Evolutionary conservation across 306 rosid species (phyloP).

Genomic region (Cucurbita moschata): DNA sequence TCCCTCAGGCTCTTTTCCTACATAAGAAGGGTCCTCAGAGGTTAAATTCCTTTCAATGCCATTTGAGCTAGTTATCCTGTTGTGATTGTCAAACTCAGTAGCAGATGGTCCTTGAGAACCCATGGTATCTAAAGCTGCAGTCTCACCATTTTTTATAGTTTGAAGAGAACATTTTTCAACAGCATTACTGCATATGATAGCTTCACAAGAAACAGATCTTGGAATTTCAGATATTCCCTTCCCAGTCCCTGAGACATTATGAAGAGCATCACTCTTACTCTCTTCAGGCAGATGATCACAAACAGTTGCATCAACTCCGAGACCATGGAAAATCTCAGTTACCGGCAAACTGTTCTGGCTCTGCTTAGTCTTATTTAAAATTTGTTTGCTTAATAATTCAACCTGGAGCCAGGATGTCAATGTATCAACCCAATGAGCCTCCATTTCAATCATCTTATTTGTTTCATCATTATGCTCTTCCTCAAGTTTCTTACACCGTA

Average conservation of each 20-base stretch:
- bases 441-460: constrained; percentile 22
- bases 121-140: constrained; percentile 9
- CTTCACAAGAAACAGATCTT: constrained; percentile 14
- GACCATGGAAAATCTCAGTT: constrained; percentile 16
- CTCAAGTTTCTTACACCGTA: constrained; percentile 30
- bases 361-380: constrained; percentile 7
- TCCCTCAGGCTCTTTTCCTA: constrained; percentile 14
- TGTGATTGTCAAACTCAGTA: constrained; percentile 1
- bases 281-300: constrained; percentile 15
- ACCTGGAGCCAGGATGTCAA: constrained; percentile 28
- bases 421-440: constrained; percentile 32
- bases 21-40: constrained; percentile 14
- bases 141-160: constrained; percentile 7
- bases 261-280: constrained; percentile 4
- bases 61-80: constrained; percentile 15
- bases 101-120: constrained; percentile 10
- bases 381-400: constrained; percentile 28
- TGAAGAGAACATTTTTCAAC: constrained; percentile 10
- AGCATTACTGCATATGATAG: constrained; percentile 6
- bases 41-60: constrained; percentile 13
- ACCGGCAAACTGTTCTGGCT: constrained; percentile 18
- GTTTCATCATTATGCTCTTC: constrained; percentile 20
- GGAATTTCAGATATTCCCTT: constrained; percentile 11
- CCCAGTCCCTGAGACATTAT: constrained; percentile 11
- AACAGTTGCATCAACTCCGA: neutral